A percentile compares a stretch with the other conserved stretches of the same genome.
These are phyloP conservation scores for Lecanicillium sp. DNA, from an alignment of 2,329 filamentous ascomycete species.

Conservation along the genomic window DNA sequence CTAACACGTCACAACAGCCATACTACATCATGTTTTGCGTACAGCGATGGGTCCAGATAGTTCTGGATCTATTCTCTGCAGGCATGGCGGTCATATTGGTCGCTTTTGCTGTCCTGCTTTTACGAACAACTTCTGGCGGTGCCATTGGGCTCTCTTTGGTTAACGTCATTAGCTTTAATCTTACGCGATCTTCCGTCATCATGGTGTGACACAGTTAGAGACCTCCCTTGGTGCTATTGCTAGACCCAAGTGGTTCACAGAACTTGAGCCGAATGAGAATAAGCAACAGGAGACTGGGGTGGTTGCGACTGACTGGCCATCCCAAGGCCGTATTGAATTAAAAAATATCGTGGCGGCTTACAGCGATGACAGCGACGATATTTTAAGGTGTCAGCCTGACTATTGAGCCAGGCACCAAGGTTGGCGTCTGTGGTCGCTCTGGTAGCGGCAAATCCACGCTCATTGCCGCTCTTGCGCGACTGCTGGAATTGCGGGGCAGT, in stretches of 20 bases:
- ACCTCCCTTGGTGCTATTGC: constrained; percentile 31
- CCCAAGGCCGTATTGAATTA: constrained; percentile 22
- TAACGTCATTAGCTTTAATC: constrained; percentile 24
- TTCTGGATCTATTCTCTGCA: constrained; percentile 46
- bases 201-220: constrained; percentile 30
- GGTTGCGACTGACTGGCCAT: constrained; percentile 23
- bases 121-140: neutral
- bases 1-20: constrained; percentile 45
- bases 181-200: constrained; percentile 26
- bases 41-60: constrained; percentile 47
- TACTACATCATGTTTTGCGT: constrained; percentile 47
- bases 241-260: constrained; percentile 26
- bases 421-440: constrained; percentile 46
- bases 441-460: constrained; percentile 49
- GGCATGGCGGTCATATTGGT: constrained; percentile 10
- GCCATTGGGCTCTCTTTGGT: constrained; percentile 20
- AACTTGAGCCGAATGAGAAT: constrained; percentile 24
- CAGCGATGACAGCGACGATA: neutral
- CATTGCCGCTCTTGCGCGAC: constrained; percentile 39
- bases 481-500: constrained; percentile 35
- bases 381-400: constrained; percentile 18
- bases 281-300: constrained; percentile 5
- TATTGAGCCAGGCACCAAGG: constrained; percentile 34
- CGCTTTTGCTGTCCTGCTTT: constrained; percentile 7
- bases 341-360: constrained; percentile 23